phyloP scores from a whole-genome alignment of 2,329 filamentous ascomycete genomes.

The Pseudopithomyces chartarum region DNA sequence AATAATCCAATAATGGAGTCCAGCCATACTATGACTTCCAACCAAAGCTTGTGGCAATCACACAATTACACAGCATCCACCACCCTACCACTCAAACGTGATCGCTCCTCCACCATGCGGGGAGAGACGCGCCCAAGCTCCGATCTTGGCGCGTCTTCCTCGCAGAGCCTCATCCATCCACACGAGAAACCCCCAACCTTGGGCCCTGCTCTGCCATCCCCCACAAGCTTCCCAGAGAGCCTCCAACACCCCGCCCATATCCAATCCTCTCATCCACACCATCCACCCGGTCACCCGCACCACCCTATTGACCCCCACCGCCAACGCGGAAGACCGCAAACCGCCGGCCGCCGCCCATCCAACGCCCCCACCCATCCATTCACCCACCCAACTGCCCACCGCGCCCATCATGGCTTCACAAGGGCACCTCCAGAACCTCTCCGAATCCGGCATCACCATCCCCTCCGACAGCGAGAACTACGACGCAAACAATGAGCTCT shows the following conservation, averaged over 20 bases:
- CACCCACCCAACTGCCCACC: not conserved
- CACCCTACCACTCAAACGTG: no score
- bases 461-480: conserved; percentile 85
- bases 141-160: conserved; percentile 8
- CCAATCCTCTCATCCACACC: not conserved
- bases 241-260: not conserved
- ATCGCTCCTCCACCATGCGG: no score
- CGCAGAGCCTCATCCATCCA: conserved; percentile 24
- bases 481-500: conserved; percentile 64
- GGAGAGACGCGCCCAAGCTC: conserved; percentile 11
- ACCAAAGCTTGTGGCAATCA: no score
- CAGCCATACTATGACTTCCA: no score
- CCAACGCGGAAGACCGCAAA: not conserved
- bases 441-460: conserved; percentile 76
- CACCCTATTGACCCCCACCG: not conserved
- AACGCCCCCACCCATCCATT: conserved; percentile 5
- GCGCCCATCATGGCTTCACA: conserved; percentile 2
- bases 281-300: not conserved
- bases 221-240: not conserved
- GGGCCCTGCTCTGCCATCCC: conserved; percentile 8
- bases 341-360: not conserved
- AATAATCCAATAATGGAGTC: no score
- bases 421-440: conserved; percentile 56
- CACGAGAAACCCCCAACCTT: conserved; percentile 18
- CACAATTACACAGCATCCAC: no score